Evolutionary conservation across 139 green algal species (phyloP), one percentile per base, ranked within the genome.

Genomic region (Pseudopediastrum boryanum): DNA sequence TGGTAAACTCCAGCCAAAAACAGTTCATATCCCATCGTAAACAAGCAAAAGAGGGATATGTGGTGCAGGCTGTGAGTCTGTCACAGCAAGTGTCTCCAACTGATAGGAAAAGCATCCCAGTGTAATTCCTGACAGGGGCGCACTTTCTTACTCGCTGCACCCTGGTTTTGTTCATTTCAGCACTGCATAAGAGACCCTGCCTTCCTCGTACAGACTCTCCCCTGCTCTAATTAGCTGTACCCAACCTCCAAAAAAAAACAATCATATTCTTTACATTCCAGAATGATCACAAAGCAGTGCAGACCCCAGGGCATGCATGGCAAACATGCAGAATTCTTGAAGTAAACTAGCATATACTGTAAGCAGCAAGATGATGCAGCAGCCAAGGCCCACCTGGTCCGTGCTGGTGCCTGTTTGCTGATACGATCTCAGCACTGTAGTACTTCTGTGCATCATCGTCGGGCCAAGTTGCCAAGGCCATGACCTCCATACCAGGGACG

Each of bases 391-490:
- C 5, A 78, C 71, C 71, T 67, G 52, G 35, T 5, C 71, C 71
- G 38, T 78, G 71, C 36, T 67, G 25, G 16, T 62, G 19, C 25
- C 66, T 54, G 52, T 78, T 39, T 51, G 71, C 71, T 19, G 12
- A 41, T 4, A 39, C 50, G 21, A 78, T 51, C 50, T 67, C 71
- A 35, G 71, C 71, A 39, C 67, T 52, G 21, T 54, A 66, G 35
- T 78, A 78, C 71, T 78, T 78, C 19, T 66, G 50, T 38, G 66
- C 71, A 10, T 51, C 36, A 21, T n/a, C 41, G 23, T 19, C 39
- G 0, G 71, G 71, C 71, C 71, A 66, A 25, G 66, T 78, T 36
- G 31, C 71, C 36, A 78, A 52, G 38, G 67, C 71, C 41, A 64
- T 52, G 13, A 78, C 71, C 27, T 52, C 36, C 8, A 39, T 39